phyloP scores from a whole-genome alignment of 2,329 filamentous ascomycete species.

The Aureobasidium sp. region DNA sequence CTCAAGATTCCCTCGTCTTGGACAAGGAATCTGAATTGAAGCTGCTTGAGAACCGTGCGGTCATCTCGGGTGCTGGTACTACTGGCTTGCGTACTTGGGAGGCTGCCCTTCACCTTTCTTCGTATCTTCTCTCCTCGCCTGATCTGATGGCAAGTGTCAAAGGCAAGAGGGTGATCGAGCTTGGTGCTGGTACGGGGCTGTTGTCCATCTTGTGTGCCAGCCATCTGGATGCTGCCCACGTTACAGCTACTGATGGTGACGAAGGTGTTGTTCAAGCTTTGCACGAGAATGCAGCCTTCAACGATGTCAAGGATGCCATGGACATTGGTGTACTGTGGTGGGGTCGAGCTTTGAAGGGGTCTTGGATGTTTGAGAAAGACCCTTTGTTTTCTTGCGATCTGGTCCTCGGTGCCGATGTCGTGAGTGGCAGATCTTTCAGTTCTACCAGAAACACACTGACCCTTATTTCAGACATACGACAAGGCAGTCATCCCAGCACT shows the following conservation, averaged over 20 bases:
- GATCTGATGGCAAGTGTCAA: constrained; percentile 34
- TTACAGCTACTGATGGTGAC: constrained; percentile 66
- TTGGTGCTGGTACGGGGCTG: constrained; percentile 70
- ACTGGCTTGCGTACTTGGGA: constrained; percentile 78
- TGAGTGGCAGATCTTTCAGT: constrained; percentile 25
- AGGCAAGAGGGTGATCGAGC: constrained; percentile 56
- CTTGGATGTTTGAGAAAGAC: constrained; percentile 46
- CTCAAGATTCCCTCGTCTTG: constrained; percentile 15
- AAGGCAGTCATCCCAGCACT: constrained; percentile 52
- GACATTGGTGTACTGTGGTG: constrained; percentile 51
- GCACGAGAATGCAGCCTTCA: constrained; percentile 59
- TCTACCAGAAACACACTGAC: neutral
- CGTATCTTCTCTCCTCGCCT: constrained; percentile 48
- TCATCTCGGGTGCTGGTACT: constrained; percentile 62
- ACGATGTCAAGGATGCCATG: constrained; percentile 47
- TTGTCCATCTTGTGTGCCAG: constrained; percentile 66
- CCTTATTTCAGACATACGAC: constrained; percentile 55
- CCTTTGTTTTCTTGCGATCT: constrained; percentile 45
- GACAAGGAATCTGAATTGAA: constrained; percentile 38
- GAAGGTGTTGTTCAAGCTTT: constrained; percentile 61
- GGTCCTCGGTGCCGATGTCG: constrained; percentile 65
- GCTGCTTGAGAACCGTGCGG: constrained; percentile 57
- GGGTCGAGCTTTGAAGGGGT: constrained; percentile 52
- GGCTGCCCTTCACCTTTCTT: constrained; percentile 63
- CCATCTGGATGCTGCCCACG: constrained; percentile 48